Evolutionary conservation across 2,329 filamentous ascomycete genomes (phyloP).

Genomic region (Diaporthe sp.): DNA sequence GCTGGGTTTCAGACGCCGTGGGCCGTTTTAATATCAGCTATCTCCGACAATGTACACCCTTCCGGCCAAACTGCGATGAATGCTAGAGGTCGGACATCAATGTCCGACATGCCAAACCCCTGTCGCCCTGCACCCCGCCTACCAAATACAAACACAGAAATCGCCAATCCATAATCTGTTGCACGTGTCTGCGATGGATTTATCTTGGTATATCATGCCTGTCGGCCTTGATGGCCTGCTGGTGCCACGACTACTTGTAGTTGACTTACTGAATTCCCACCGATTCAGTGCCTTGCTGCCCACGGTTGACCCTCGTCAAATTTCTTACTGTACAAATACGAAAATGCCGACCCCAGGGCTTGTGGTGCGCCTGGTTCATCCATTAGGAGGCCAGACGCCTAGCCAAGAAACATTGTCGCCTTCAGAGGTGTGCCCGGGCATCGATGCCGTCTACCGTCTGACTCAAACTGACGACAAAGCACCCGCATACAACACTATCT

Average conservation of each 20-base stretch:
- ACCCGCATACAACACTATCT: not conserved
- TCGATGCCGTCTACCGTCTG: not conserved
- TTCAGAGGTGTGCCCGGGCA: not conserved
- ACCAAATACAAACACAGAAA: not conserved
- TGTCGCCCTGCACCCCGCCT: not conserved
- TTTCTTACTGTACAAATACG: not conserved
- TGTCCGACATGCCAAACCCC: not conserved
- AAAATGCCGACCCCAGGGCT: constrained; percentile 1
- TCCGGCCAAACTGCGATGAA: not conserved
- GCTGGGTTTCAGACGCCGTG: not conserved
- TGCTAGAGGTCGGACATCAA: not conserved
- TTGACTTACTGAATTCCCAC: not conserved
- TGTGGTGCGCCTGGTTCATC: not conserved
- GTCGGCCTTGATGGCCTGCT: not conserved
- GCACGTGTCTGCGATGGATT: not conserved
- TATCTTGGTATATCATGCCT: not conserved
- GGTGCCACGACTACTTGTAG: not conserved
- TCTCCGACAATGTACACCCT: not conserved
- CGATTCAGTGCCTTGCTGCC: not conserved
- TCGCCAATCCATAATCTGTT: not conserved
- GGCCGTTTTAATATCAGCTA: not conserved
- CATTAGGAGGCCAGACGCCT: not conserved
- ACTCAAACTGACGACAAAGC: not conserved
- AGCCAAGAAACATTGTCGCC: not conserved
- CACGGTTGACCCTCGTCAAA: no score